phyloP scores from a whole-genome alignment of 768 basidiomycete species.

The Calocera viscosa region DNA sequence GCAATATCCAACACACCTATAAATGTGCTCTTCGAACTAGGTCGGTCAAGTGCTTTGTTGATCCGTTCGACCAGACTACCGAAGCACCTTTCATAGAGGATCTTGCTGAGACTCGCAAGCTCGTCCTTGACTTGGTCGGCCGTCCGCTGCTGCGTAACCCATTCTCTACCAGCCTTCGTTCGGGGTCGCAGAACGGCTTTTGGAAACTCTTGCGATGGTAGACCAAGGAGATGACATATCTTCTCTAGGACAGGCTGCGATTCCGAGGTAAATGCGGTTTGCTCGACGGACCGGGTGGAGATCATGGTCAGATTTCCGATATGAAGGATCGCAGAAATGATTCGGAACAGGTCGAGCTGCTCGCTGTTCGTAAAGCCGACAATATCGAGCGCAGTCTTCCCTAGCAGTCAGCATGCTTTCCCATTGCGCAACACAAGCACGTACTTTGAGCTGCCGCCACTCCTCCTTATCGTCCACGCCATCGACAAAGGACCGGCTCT shows the following conservation, averaged over 20 bases:
- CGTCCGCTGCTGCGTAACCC: conserved; percentile 89
- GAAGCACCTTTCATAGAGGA: conserved; percentile 93
- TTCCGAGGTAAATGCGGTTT: conserved; percentile 36
- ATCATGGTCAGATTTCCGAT: conserved; percentile 85
- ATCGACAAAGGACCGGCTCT: conserved; percentile 81
- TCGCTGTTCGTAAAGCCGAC: conserved; percentile 79
- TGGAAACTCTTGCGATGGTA: conserved; percentile 76
- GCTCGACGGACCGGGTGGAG: conserved; percentile 62
- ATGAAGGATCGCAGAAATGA: conserved; percentile 86
- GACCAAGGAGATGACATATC: conserved; percentile 81
- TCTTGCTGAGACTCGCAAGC: conserved; percentile 81
- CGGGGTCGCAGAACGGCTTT: conserved; percentile 80
- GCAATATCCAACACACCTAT: conserved; percentile 99
- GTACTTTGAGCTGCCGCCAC: conserved; percentile 66
- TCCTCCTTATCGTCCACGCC: conserved; percentile 87
- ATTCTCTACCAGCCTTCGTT: conserved; percentile 88
- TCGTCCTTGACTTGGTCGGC: conserved; percentile 87
- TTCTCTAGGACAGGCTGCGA: conserved; percentile 26
- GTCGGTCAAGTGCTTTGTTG: conserved; percentile 86
- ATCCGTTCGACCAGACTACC: conserved; percentile 87
- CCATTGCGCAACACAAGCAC: conserved; percentile 12
- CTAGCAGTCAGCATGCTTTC: not conserved
- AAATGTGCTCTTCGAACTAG: conserved; percentile 81
- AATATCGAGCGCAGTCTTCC: conserved; percentile 65
- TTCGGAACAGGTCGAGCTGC: conserved; percentile 85